Conservation (phyloP, 345 rosid species). For the Eucalyptus cloeziana region DNA sequence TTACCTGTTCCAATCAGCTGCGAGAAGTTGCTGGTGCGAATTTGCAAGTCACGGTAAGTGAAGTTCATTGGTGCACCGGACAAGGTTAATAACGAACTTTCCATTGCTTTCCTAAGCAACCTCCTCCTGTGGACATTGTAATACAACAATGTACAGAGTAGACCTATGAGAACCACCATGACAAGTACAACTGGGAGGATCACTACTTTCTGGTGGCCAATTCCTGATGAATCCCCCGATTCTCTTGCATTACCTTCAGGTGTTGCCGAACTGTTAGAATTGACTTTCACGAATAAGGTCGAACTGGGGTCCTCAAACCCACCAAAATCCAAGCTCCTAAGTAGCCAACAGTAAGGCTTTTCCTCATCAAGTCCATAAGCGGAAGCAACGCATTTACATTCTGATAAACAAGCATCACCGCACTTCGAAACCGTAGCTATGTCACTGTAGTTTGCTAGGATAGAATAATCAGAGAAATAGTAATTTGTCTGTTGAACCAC, state of each 20-base stretch:
- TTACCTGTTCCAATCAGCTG: constrained; percentile 76
- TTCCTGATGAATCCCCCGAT: neutral
- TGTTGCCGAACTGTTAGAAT: constrained; percentile 25
- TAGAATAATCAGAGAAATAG: constrained; percentile 53
- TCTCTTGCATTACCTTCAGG: neutral
- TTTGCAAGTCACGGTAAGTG: constrained; percentile 59
- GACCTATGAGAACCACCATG: constrained; percentile 44
- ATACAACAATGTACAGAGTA: constrained; percentile 58
- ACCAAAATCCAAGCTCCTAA: constrained; percentile 62
- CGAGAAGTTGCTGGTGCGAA: constrained; percentile 52
- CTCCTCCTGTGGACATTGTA: constrained; percentile 48
- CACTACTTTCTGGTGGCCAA: constrained; percentile 23
- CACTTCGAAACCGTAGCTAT: constrained; percentile 37
- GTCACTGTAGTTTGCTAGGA: constrained; percentile 61
- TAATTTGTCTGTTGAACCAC: constrained; percentile 69
- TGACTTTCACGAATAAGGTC: constrained; percentile 60
- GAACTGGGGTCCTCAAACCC: constrained; percentile 75
- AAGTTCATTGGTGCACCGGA: constrained; percentile 64
- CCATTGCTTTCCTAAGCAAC: constrained; percentile 33
- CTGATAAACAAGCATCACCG: constrained; percentile 62
- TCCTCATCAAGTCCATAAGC: constrained; percentile 84
- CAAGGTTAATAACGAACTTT: constrained; percentile 32
- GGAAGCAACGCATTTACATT: constrained; percentile 81
- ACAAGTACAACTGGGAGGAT: constrained; percentile 51
- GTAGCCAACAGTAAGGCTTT: constrained; percentile 82